A percentile compares a stretch with the other conserved stretches of the same genome.
These are phyloP conservation scores for Conticribra guillardii DNA, from an alignment of 108 stramenopile species.

Conservation along the genomic window DNA sequence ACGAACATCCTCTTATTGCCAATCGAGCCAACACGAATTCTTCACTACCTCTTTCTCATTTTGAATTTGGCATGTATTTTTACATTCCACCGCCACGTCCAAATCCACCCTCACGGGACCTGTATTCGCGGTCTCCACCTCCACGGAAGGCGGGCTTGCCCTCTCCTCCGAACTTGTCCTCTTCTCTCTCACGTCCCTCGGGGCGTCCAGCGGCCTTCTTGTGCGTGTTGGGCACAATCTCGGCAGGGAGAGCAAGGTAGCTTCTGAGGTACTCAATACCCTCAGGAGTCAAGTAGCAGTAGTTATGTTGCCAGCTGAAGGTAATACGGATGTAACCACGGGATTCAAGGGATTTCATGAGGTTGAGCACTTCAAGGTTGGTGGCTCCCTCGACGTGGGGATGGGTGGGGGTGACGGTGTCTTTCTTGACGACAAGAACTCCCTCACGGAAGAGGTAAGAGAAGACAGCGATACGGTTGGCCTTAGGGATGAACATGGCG, in stretches of 20 bases:
- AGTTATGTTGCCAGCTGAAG: constrained; percentile 98
- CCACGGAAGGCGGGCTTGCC: constrained; percentile 84
- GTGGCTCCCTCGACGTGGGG: constrained; percentile 90
- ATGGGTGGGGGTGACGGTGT: constrained; percentile 88
- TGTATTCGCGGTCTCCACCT: constrained; percentile 74
- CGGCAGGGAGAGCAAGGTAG: constrained; percentile 93
- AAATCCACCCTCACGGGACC: constrained; percentile 75
- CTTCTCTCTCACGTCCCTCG: constrained; percentile 88
- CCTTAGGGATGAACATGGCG: constrained; percentile 96
- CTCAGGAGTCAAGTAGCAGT: constrained; percentile 96
- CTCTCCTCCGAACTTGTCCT: constrained; percentile 72
- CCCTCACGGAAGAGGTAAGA: constrained; percentile 98
- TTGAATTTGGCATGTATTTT: background rate
- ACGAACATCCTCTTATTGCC: background rate
- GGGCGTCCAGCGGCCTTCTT: constrained; percentile 92
- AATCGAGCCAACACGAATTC: background rate
- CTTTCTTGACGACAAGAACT: constrained; percentile 97
- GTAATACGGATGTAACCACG: constrained; percentile 89
- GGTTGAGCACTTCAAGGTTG: constrained; percentile 94
- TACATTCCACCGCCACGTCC: constrained; percentile 91
- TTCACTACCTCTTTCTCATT: constrained; percentile 5
- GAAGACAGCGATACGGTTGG: constrained; percentile 97
- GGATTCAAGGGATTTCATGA: constrained; percentile 94
- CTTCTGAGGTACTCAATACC: constrained; percentile 96
- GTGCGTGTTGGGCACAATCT: constrained; percentile 96